These are phyloP conservation scores for Coemansia sp. DNA, from an alignment of 192 early-diverging fungal species.

Conservation along the genomic window DNA sequence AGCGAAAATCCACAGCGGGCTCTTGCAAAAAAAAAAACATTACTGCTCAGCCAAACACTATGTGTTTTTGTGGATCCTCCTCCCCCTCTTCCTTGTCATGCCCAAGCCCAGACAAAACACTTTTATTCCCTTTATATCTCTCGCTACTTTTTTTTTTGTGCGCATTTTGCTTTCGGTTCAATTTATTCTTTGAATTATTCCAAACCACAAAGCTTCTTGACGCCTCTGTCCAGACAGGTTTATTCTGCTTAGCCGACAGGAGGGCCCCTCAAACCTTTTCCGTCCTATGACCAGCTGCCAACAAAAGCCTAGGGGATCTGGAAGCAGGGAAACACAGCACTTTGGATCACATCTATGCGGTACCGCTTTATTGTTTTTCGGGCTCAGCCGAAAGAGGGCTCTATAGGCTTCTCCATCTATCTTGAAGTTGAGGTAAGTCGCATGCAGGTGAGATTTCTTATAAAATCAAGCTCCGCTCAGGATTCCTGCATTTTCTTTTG, in stretches of 20 bases:
- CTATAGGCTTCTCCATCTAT: constrained; percentile 42
- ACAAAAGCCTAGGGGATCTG: neutral
- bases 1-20: no score
- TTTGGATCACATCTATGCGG: constrained; percentile 24
- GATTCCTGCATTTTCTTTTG: constrained; percentile 2
- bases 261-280: neutral
- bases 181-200: no score
- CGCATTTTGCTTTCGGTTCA: no score
- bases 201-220: no score
- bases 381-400: constrained; percentile 42
- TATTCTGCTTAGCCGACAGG: no score
- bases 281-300: constrained; percentile 1
- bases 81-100: neutral
- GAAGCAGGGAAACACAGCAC: neutral
- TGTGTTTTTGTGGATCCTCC: neutral
- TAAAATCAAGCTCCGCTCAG: constrained; percentile 7
- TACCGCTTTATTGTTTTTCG: constrained; percentile 53
- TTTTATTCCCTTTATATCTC: constrained; percentile 7
- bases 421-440: constrained; percentile 21
- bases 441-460: neutral
- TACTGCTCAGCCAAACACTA: constrained; percentile 1
- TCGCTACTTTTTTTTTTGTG: no score
- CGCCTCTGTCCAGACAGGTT: no score
- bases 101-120: neutral
- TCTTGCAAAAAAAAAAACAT: no score